Evolutionary conservation across 495 filamentous ascomycete species (phyloP), one percentile per base, ranked within the genome.

Genomic region (Articulospora tetracladia): DNA sequence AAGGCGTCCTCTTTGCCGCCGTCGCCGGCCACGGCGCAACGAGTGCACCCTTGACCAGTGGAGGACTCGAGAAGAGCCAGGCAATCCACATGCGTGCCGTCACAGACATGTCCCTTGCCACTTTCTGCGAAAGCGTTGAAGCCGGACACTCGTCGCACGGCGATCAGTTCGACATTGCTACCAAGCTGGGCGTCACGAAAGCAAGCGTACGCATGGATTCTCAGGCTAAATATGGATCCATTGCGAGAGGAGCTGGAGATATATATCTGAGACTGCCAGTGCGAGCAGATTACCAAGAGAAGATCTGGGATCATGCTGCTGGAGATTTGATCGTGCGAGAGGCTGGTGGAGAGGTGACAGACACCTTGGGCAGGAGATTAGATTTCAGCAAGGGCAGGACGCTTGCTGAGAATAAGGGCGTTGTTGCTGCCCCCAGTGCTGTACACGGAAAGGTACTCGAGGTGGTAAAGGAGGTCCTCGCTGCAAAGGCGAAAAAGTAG

Each of bases 301-400:
- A 99, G 81, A 98, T 99, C 64, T 99, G 94, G 94, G 94, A 99
- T 71, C 94, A 99, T 74, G 95, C 93, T 28, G 93, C 91, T n/a
- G 94, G 94, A 32, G 92, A 95, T 61, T 73, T 99, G 53, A 93
- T 99, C 65, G 92, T 97, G 12, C 82, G 92, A 50, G 94, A 99
- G 73, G 92, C 95, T 3, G 94, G 95, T 51, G 95, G 93, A 24
- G 78, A 88, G 67, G 94, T 98, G 32, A 95, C 89, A 19, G 94
- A 97, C 73, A 87, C 86, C 55, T 81, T 85, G 61, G 93, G 93
- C 47, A 84, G 86, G 66, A 75, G 82, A 39, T 76, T 99, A 62
- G 87, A 98, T 69, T 98, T 98, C 68, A 84, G 86, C 61, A 80
- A 85, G 56, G 94, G 94, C 54, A 81, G 93, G 73, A 97, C 93